Evolutionary conservation across 2,329 filamentous ascomycete genomes (phyloP).

Genomic region (Colletotrichum sp.): DNA sequence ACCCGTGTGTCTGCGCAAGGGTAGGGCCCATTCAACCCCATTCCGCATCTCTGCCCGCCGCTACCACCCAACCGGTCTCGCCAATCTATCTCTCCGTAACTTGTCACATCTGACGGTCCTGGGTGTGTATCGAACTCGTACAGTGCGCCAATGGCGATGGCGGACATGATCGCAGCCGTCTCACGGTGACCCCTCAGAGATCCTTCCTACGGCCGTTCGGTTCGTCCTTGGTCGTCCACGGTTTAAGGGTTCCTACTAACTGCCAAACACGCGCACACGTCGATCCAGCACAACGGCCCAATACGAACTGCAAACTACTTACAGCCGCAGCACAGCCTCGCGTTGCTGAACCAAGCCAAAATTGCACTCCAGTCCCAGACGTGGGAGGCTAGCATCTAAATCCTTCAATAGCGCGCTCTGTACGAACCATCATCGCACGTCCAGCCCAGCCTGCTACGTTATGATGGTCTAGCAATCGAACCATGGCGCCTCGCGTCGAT

Average conservation of each 20-base stretch:
- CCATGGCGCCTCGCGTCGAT: conserved; percentile 12
- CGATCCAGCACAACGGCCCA: neutral
- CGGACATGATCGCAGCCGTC: neutral
- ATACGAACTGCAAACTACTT: neutral
- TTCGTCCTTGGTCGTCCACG: neutral
- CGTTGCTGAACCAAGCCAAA: neutral
- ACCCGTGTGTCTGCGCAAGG: conserved; percentile 18
- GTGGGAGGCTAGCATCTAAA: neutral
- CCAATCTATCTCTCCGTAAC: conserved; percentile 11
- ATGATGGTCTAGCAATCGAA: conserved; percentile 16
- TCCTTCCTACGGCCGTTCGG: conserved; percentile 3
- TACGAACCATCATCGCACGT: neutral
- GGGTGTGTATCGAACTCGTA: conserved; percentile 6
- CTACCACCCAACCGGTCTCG: conserved; percentile 12
- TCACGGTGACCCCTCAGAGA: neutral
- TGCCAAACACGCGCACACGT: conserved; percentile 8
- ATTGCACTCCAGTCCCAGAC: neutral
- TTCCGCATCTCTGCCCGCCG: neutral
- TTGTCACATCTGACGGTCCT: conserved; percentile 3
- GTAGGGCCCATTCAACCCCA: neutral
- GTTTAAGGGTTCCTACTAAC: neutral
- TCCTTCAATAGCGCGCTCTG: conserved; percentile 3
- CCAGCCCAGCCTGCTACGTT: conserved; percentile 11
- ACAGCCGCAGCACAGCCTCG: neutral
- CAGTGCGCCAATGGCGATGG: neutral